These are phyloP conservation scores for Exophiala calicioides DNA, from an alignment of 2,329 filamentous ascomycete species.

Conservation along the genomic window DNA sequence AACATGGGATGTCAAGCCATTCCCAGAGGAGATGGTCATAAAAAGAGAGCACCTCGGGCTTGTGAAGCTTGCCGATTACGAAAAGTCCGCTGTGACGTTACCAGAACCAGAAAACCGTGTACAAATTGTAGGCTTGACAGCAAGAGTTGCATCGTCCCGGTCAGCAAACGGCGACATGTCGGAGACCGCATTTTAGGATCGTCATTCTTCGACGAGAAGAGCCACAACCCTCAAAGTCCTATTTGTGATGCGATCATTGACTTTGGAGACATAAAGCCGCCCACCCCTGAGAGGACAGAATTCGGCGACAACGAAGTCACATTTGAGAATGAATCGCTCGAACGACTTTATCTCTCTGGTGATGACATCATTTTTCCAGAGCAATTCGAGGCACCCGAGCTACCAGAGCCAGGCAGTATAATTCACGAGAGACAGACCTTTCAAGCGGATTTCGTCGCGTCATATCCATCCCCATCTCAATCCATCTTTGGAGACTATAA, in stretches of 20 bases:
- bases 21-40: slow-evolving; percentile 45
- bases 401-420: slow-evolving; percentile 39
- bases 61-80: slow-evolving; percentile 84
- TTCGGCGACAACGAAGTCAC: neutral
- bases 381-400: neutral
- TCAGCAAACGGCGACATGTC: slow-evolving; percentile 71
- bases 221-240: slow-evolving; percentile 13
- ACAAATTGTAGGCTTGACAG: slow-evolving; percentile 71
- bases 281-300: neutral
- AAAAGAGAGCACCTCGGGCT: slow-evolving; percentile 82
- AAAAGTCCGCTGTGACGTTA: slow-evolving; percentile 92
- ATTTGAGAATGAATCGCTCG: neutral
- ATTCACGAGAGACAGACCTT: neutral
- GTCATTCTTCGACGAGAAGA: slow-evolving; percentile 13
- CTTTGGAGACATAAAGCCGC: slow-evolving; percentile 18
- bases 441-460: slow-evolving; percentile 44
- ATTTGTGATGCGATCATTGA: slow-evolving; percentile 26
- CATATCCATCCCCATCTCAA: slow-evolving; percentile 44
- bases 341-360: slow-evolving; percentile 8
- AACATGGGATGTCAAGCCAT: neutral
- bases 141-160: slow-evolving; percentile 62
- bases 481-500: no score
- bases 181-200: slow-evolving; percentile 26
- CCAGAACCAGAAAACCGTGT: slow-evolving; percentile 79
- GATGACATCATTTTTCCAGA: neutral